A percentile compares a stretch with the other conserved stretches of the same genome.
Conservation (phyloP, 192 early-diverging fungal genomes). For the Hyaloraphidium curvatum region DNA sequence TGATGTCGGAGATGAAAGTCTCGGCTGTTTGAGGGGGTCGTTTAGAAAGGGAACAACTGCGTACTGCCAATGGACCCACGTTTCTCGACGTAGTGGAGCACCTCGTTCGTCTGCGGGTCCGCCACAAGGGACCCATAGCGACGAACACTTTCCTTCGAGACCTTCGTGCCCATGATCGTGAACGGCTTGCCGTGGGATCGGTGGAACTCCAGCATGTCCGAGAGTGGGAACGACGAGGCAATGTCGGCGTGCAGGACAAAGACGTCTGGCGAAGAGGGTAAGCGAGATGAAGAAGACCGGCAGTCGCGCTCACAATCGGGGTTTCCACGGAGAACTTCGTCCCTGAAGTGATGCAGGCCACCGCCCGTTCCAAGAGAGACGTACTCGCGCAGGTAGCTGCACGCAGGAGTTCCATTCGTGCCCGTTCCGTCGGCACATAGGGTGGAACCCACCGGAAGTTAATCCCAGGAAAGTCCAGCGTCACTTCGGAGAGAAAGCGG, state of each 20-base stretch:
- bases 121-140: conserved; percentile 86
- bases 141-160: conserved; percentile 14
- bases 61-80: conserved; percentile 11
- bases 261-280: too few species aligned
- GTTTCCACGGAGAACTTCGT: conserved; percentile 80
- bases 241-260: conserved; percentile 97
- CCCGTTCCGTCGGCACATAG: neutral
- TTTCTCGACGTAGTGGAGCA: conserved; percentile 96
- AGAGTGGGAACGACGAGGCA: conserved; percentile 81
- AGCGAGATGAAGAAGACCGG: too few species aligned
- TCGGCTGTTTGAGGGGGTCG: conserved; percentile 24
- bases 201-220: conserved; percentile 69
- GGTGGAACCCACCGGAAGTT: conserved; percentile 46
- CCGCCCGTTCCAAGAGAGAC: conserved; percentile 91
- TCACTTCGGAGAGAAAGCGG: conserved; percentile 65
- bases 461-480: conserved; percentile 69
- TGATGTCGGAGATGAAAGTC: conserved; percentile 80
- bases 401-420: neutral
- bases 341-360: conserved; percentile 96
- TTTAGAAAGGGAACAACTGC: neutral
- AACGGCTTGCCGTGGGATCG: conserved; percentile 46
- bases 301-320: too few species aligned
- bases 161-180: conserved; percentile 80
- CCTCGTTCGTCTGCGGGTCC: conserved; percentile 71
- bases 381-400: conserved; percentile 92